These are phyloP conservation scores for Secale cereale DNA, from an alignment of 176 grass and related monocot genomes.

Conservation along the genomic window DNA sequence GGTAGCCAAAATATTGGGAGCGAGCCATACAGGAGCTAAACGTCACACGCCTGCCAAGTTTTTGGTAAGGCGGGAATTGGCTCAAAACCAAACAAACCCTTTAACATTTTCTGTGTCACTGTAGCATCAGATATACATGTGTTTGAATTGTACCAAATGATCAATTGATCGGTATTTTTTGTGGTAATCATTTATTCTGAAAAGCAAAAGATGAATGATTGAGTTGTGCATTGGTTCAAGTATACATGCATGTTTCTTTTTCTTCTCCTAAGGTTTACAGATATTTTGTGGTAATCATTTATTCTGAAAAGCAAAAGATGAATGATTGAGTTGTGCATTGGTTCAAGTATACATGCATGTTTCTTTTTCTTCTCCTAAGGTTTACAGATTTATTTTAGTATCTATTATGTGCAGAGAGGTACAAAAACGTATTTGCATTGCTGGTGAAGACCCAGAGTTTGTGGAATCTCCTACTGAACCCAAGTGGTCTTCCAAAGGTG, in stretches of 20 bases:
- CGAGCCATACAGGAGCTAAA: no score
- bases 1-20: no score
- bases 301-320: neutral
- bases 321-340: neutral
- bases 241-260: neutral
- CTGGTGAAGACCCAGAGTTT: constrained; percentile 64
- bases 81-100: constrained; percentile 60
- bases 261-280: neutral
- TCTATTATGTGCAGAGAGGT: constrained; percentile 49
- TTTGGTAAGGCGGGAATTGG: constrained; percentile 40
- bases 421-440: constrained; percentile 54
- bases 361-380: neutral
- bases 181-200: neutral
- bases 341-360: neutral
- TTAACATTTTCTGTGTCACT: constrained; percentile 14
- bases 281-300: neutral
- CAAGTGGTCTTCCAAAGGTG: constrained; percentile 92
- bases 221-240: constrained; percentile 1
- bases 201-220: neutral
- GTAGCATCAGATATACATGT: neutral
- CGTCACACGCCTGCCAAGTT: no score
- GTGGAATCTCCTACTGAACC: constrained; percentile 93
- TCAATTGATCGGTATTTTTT: neutral
- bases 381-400: neutral
- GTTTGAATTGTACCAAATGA: neutral